Percentiles rank a stretch among this genome's conserved stretches.
phyloP scores from a whole-genome alignment of 495 filamentous ascomycete species.

The Aspergillus indologenus region DNA sequence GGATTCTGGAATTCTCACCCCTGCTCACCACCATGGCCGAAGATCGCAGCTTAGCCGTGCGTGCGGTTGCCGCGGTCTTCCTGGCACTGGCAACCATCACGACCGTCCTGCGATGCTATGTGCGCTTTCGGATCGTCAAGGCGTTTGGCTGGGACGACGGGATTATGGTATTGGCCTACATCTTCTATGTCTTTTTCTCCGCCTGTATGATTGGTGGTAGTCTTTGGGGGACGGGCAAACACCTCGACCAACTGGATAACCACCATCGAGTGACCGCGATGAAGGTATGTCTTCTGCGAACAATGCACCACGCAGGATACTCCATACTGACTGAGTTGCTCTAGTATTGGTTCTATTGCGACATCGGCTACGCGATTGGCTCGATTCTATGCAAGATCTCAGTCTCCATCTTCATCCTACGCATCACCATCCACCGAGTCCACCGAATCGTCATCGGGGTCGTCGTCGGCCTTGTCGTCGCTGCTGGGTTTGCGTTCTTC shows the following conservation, averaged over 20 bases:
- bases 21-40: neutral
- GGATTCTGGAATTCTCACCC: neutral
- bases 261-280: conserved; percentile 18
- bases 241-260: conserved; percentile 8
- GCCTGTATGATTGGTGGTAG: conserved; percentile 20
- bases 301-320: too few species aligned
- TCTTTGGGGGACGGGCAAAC: conserved; percentile 20
- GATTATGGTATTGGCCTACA: conserved; percentile 16
- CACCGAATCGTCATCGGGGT: conserved; percentile 5
- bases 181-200: conserved; percentile 20
- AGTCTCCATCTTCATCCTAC: conserved; percentile 11
- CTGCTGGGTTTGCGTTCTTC: conserved; percentile 7
- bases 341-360: conserved; percentile 13
- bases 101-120: conserved; percentile 17
- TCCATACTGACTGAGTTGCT: neutral
- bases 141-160: conserved; percentile 22
- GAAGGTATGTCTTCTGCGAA: conserved; percentile 11
- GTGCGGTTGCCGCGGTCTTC: conserved; percentile 1
- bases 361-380: conserved; percentile 7
- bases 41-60: neutral
- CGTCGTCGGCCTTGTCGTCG: neutral
- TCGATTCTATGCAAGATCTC: conserved; percentile 13
- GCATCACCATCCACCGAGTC: conserved; percentile 4
- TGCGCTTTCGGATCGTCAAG: conserved; percentile 14
- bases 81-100: neutral